Evolutionary conservation across 1,284 basidiomycete species (phyloP), one percentile per base, ranked within the genome.

Genomic region (Polyporus tsugae): DNA sequence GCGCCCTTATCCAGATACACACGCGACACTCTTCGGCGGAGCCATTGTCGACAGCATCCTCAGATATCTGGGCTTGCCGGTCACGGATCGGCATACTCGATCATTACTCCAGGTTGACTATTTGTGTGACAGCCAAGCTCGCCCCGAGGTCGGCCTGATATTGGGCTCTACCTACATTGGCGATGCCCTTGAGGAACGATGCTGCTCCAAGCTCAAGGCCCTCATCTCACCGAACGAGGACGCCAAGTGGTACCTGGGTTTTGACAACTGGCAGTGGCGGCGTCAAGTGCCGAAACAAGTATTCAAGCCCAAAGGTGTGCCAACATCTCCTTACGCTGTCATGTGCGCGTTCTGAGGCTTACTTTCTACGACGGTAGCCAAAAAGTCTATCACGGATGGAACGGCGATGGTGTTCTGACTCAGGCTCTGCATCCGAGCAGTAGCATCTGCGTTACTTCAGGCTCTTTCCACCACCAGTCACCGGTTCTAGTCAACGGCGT

Each of bases 121-220:
- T 57, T 9, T 57, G 17, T 38, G 6, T 35, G 55, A 57, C 35
- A 57, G 13, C 55, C 17, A 36, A 6, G 19, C 19, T 29, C n/a
- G 25, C 15, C 4, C 55, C 29, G 55, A 57, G 55, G 29, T 35
- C 19, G 55, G 55, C n/a, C 29, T 57, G n/a, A n/a, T 15, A 15
- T 19, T 57, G 6, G 33, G 55, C 15, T 57, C 55, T 19, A 57
- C n/a, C 33, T 57, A 57, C 35, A 2, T 17, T 19, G 55, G 55
- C 5, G 55, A 19, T 4, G 22, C 22, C 9, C 55, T 57, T n/a
- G 17, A 35, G 17, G 55, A 57, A 17, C 33, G 33, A 4, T n/a
- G 36, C 55, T 57, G 35, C 55, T 33, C 55, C n/a, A 57, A 57
- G 33, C 55, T 57, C 9, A 57, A 57, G 55, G 55, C 55, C 6